Evolutionary conservation across 129 eudicot genomes (phyloP), one percentile per base, ranked within the genome.

Genomic region (Oenanthe sinensis): DNA sequence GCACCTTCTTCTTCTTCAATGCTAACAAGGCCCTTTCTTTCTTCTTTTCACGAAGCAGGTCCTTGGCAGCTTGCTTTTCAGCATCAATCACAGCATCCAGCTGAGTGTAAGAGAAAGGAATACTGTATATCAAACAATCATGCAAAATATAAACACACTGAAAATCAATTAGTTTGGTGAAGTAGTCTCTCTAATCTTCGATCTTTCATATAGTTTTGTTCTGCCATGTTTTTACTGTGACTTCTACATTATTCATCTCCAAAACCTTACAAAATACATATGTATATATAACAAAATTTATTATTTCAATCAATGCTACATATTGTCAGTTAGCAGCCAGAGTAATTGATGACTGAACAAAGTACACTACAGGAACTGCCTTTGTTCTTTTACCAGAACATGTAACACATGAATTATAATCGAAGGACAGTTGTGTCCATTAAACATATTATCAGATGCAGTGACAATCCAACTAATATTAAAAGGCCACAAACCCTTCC

Each of bases 61-160:
- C 97, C 83, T 86, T 91, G 48, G 98, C 98, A 78, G 97, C 98
- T 88, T 91, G 93, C 83, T 88, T 94, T 85, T 94, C 98, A 80
- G 98, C 98, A 76, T 94, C 96, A 37, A 94, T 94, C 72, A 94
- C 98, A 70, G 88, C 91, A 67, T 94, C 98, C 55, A 94, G 87
- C 98, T 94, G 42, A 30, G 42, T 26, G 42, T 33, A 67, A 72
- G 42, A 24, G 63, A 65, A 75, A 78, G 11, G 6, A 16, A 19
- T n/a, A 20, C 47, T 22, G 17, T 6, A 22, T n/a, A 13, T 72
- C 19, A 72, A 72, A 72, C 54, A 43, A 43, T 44, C n/a, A 42
- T 22, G 47, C 47, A 44, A 11, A 43, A 40, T 17, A 1, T 14
- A 5, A n/a, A 40, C 3, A 26, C 17, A 33, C 72, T 67, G 72